Evolutionary conservation across 176 grass and related monocot species (phyloP), one percentile per base, ranked within the genome.

Genomic region (Lolium multiflorum): DNA sequence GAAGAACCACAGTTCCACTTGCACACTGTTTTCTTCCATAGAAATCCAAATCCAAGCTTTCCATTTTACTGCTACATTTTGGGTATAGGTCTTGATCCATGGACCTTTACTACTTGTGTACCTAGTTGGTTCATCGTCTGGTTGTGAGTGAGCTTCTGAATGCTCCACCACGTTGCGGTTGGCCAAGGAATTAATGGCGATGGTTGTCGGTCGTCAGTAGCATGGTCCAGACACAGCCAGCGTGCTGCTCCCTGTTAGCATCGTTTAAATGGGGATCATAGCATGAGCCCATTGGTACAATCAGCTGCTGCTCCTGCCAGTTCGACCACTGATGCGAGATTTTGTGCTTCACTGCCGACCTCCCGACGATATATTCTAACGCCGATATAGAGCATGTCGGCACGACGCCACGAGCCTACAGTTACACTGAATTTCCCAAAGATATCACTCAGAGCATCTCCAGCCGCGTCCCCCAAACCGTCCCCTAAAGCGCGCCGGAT

Each of bases 361-460:
- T 28, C 24, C 60, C 59, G 13, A 25, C 59, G 20, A 2, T 20
- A 78, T 71, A 44, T 86, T 90, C 70, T 81, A 61, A 63, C 31
- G 37, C 67, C 59, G 49, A 47, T 31, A 11, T 72, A 47, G 41
- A 31, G 80, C 65, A 90, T 87, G 85, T 87, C 89, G 89, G 85
- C 67, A 87, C 74, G 3, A 4, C 24, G 80, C 72, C 84, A 91
- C 85, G 81, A 84, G 81, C 14, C 67, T 84, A 79, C 80, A 58
- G 79, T 82, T 20, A 24, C 46, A 64, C 79, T 63, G 43, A 11
- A 26, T 90, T 63, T 11, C 16, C 28, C 16, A 10, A 82, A 13
- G 37, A 10, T 41, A 4, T 56, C 31, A 35, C 31, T 35, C 31
- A 35, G 28, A 28, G 28, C 28, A 28, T 28, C 2, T 28, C 28